Conservation (phyloP, 306 rosid species). For the Psophocarpus tetragonolobus region DNA sequence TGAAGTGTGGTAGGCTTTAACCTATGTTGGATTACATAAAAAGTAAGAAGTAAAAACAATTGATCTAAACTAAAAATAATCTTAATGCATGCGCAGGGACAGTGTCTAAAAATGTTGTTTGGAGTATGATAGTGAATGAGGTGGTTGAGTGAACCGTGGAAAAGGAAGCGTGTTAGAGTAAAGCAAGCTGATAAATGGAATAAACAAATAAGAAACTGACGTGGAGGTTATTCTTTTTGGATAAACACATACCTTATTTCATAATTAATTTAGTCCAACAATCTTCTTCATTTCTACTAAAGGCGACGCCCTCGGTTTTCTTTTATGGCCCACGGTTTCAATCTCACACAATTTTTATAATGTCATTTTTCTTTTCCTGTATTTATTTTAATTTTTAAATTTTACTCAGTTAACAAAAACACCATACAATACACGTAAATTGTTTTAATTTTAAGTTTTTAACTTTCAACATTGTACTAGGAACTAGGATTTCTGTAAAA, state of each 20-base stretch:
- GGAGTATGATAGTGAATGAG: not conserved
- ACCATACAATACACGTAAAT: too few relatives aligned
- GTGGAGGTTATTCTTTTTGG: conserved; percentile 36
- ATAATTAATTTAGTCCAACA: not conserved
- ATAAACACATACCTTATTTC: not conserved
- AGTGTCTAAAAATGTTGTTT: not conserved
- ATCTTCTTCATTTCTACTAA: not conserved
- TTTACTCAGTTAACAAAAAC: too few relatives aligned
- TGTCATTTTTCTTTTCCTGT: too few relatives aligned
- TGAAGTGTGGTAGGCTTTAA: too few relatives aligned
- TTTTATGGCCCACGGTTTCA: conserved; percentile 28
- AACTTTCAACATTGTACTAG: too few relatives aligned
- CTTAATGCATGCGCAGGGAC: too few relatives aligned
- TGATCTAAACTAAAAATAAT: too few relatives aligned
- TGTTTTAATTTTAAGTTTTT: too few relatives aligned
- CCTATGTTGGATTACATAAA: too few relatives aligned
- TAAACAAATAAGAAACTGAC: conserved; percentile 27
- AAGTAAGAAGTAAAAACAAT: too few relatives aligned
- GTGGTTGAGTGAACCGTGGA: conserved; percentile 22
- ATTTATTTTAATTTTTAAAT: too few relatives aligned
- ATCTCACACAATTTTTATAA: not conserved
- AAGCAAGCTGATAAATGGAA: not conserved
- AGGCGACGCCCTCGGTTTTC: conserved; percentile 51
- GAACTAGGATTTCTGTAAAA: too few relatives aligned
- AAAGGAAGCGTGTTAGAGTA: not conserved